Evolutionary conservation across 2,329 filamentous ascomycete genomes (phyloP).

Genomic region (Colletotrichum sp.): DNA sequence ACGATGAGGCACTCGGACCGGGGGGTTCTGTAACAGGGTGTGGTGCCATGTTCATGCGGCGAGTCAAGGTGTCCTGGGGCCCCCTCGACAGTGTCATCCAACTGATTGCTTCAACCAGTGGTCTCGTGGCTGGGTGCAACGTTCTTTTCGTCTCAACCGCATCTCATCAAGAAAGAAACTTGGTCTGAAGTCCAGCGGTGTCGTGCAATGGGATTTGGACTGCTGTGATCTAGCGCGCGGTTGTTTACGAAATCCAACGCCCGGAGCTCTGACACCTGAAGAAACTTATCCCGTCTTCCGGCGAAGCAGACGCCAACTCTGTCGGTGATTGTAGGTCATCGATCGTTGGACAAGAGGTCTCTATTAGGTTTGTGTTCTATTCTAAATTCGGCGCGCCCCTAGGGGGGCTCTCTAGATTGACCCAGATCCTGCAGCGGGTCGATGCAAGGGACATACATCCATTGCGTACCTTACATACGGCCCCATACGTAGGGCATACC

Average conservation of each 20-base stretch:
- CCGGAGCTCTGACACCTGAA: not conserved
- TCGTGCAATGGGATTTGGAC: not conserved
- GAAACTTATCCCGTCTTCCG: not conserved
- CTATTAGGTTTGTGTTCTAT: not conserved
- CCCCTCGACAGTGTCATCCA: not conserved
- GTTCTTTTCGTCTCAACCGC: not conserved
- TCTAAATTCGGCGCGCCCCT: not conserved
- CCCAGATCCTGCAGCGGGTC: not conserved
- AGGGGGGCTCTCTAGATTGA: not conserved
- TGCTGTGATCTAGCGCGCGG: not conserved
- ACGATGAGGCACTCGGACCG: not conserved
- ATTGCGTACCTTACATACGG: not conserved
- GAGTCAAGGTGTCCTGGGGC: not conserved
- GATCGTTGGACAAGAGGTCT: not conserved
- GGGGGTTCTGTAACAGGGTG: constrained; percentile 11
- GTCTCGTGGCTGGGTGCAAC: not conserved
- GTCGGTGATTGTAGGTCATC: not conserved
- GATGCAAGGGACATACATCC: not conserved
- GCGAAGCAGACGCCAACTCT: not conserved
- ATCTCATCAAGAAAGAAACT: not conserved
- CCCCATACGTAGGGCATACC: not conserved
- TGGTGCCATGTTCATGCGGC: constrained; percentile 4
- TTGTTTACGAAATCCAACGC: not conserved
- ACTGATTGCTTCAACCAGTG: not conserved
- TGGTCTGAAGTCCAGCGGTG: not conserved